Evolutionary conservation across 1,139 yeast genomes (phyloP), one percentile per base, ranked within the genome.

Genomic region (Taphrina wiesneri): DNA sequence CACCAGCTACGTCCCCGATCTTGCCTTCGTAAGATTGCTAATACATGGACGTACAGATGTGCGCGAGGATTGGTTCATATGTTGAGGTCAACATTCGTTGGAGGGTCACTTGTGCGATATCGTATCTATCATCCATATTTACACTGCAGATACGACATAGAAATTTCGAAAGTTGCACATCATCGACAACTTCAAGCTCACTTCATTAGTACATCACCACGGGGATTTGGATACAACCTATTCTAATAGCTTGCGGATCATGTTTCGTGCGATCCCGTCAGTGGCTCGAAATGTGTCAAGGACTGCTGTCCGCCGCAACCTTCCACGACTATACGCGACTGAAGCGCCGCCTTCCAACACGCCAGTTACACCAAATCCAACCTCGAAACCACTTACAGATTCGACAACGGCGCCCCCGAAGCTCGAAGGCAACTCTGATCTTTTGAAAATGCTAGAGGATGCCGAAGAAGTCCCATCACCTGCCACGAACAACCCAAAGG

Each of bases 391-490:
- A 17, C 26, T 32, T 6, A 34, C 34, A 23, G 59, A 36, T 21
- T 2, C 36, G 5, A 21, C 59, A 15, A 11, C 59, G 32, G 6
- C 49, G 32, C 64, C 64, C 25, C 64, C 64, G 28, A 51, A 52
- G 17, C 39, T 60, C 2, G 64, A 51, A 41, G 64, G 64, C 28
- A 60, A 60, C 13, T 23, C 64, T 11, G 64, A 60, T 32, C 25
- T 60, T n/a, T 25, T 60, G 25, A 19, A 32, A 7, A 25, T 60
- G 64, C 51, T 60, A 34, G 56, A 51, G 30, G 64, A 60, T 39
- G 51, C 49, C 9, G 64, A 53, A 13, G 64, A 60, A 21, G 64
- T 45, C 28, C 57, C 64, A 2, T 25, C 59, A 15, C 59, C 59
- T 15, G 19, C 59, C 2, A 15, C 59, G 26, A 39, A 26, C 15